Evolutionary conservation across 306 rosid genomes (phyloP).

Genomic region (Dicorynia guianensis): DNA sequence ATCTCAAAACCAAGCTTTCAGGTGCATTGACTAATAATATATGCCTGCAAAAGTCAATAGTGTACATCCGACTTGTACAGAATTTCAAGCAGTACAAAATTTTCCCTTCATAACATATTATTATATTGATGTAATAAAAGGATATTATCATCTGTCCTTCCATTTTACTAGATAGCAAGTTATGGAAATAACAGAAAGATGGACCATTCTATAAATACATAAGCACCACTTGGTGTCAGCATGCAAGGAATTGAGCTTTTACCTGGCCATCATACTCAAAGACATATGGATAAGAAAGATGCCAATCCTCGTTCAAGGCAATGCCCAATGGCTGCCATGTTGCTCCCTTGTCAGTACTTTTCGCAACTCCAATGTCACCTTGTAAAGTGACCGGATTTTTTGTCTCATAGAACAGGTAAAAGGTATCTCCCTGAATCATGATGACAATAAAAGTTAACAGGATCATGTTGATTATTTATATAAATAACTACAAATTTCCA

Average conservation of each 20-base stretch:
- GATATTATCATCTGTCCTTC: neutral
- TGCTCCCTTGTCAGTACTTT: constrained; percentile 91
- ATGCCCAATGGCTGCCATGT: constrained; percentile 91
- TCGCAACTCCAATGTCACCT: constrained; percentile 98
- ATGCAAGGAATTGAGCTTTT: constrained; percentile 34
- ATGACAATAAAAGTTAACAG: constrained; percentile 37
- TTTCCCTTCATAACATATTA: neutral
- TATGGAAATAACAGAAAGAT: neutral
- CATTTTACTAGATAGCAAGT: neutral
- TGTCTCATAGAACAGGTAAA: constrained; percentile 88
- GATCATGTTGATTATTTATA: constrained; percentile 12
- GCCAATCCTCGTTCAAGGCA: constrained; percentile 96
- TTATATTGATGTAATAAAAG: neutral
- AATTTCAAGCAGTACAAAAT: neutral
- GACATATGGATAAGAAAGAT: constrained; percentile 92
- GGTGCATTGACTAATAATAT: neutral
- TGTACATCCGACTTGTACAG: neutral
- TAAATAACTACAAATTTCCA: constrained; percentile 22
- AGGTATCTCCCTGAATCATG: constrained; percentile 67
- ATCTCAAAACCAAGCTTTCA: constrained; percentile 14
- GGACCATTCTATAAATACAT: neutral
- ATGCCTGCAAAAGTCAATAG: neutral
- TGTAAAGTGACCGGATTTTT: constrained; percentile 83
- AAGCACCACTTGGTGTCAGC: neutral
- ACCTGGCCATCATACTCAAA: constrained; percentile 80